Conservation (phyloP, 1,139 yeast species). For the Saccharomyces hybrid region DNA sequence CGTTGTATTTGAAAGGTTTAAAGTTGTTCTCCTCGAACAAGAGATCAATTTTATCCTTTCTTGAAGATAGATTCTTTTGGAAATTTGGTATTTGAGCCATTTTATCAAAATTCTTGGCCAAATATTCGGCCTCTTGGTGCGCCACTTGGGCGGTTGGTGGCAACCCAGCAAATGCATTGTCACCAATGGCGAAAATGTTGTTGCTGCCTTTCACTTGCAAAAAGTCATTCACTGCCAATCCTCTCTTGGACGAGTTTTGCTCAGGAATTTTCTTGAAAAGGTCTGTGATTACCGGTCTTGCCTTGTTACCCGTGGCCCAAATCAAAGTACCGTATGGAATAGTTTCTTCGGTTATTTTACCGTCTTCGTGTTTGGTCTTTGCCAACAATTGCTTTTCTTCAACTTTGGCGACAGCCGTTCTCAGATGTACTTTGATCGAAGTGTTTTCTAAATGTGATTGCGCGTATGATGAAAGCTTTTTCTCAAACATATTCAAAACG, state of each 20-base stretch:
- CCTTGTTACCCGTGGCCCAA: slow-evolving; percentile 98
- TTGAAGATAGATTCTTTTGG: slow-evolving; percentile 37
- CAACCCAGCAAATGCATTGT: slow-evolving; percentile 77
- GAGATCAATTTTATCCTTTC: slow-evolving; percentile 34
- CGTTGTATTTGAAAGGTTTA: slow-evolving; percentile 56
- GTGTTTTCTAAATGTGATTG: slow-evolving; percentile 71
- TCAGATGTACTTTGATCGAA: slow-evolving; percentile 68
- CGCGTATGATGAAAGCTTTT: slow-evolving; percentile 79
- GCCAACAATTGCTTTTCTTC: slow-evolving; percentile 63
- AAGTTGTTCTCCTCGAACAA: slow-evolving; percentile 41
- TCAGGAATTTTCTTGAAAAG: slow-evolving; percentile 71
- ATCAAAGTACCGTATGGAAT: slow-evolving; percentile 90
- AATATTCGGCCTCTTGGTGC: slow-evolving; percentile 84
- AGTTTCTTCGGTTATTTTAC: slow-evolving; percentile 42
- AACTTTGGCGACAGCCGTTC: slow-evolving; percentile 83
- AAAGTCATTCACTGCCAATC: slow-evolving; percentile 73
- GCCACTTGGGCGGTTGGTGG: slow-evolving; percentile 99
- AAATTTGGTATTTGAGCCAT: slow-evolving; percentile 63
- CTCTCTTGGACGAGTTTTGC: slow-evolving; percentile 82
- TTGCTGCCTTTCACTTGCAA: slow-evolving; percentile 83
- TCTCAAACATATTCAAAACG: slow-evolving; percentile 79
- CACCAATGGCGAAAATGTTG: slow-evolving; percentile 80
- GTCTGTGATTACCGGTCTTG: slow-evolving; percentile 66
- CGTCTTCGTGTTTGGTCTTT: slow-evolving; percentile 60
- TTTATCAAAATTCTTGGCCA: slow-evolving; percentile 67